Base-by-base conservation (phyloP, 140 eudicot species). In the Senecio squalidus region DNA sequence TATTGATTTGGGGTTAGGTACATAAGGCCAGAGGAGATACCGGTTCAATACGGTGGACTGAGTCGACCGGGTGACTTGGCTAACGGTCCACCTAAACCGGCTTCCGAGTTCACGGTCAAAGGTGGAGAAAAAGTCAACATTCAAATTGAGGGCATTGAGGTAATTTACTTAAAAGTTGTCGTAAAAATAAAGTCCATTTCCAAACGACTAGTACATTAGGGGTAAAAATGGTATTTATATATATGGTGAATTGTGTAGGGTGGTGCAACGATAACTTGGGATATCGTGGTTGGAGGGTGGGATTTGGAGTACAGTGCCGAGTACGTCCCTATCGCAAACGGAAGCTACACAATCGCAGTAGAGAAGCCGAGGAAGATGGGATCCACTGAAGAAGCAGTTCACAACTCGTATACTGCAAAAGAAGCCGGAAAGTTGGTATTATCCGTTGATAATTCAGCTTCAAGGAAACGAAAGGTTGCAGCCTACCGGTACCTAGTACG, bases 101-200 rank as follows among this genome's bases (percentile, higher is more conserved):
- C 98, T 16, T 86, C 98, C 1, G 98, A 91, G 82, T 91, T 91
- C 73, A 70, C 88, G 2, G 94, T 92, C 72, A 92, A 87, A 69
- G 98, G 96, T 3, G 98, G 96, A 46, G 98, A 86, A 70, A 92
- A 86, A 66, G 98, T 84, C 57, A 92, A 86, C 61, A 92, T 92
- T 66, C 96, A 92, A 73, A 92, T 92, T 8, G 95, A 91, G 65
- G 98, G 98, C 71, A 91, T 91, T 75, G 96, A 83, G 98, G 98
- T 91, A 64, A 38, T 10, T 27, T 47, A 11, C 51, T 17, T 24
- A 11, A 21, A 15, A n/a, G n/a, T n/a, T n/a, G n/a, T n/a, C n/a
- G n/a, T n/a, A n/a, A n/a, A n/a, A n/a, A n/a, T n/a, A n/a, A n/a
- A n/a, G n/a, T n/a, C n/a, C n/a, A n/a, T n/a, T n/a, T n/a, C n/a